phyloP scores from a whole-genome alignment of 768 basidiomycete genomes.

The Lentinula guzmanii region DNA sequence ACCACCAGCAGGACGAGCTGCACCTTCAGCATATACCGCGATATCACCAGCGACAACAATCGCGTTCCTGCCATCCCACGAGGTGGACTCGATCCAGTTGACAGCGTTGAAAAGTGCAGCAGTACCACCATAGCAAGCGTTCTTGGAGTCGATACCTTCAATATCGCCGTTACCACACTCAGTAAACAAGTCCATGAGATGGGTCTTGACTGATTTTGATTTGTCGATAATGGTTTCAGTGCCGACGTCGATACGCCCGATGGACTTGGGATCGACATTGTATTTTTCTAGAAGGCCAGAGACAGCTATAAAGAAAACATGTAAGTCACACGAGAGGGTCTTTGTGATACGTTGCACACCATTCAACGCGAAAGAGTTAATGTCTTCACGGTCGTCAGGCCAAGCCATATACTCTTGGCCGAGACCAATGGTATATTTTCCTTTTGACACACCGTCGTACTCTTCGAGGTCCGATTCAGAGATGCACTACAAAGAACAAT shows the following conservation, averaged over 20 bases:
- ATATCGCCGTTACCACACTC: conserved; percentile 92
- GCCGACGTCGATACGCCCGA: conserved; percentile 96
- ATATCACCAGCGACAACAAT: conserved; percentile 97
- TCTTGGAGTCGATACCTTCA: conserved; percentile 98
- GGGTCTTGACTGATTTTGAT: conserved; percentile 97
- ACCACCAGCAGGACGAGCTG: conserved; percentile 93
- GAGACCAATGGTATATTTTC: conserved; percentile 98
- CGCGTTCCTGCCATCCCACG: conserved; percentile 97
- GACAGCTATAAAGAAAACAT: conserved; percentile 51
- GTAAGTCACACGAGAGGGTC: conserved; percentile 1
- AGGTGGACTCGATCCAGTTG: conserved; percentile 95
- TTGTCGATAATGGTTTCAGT: conserved; percentile 99
- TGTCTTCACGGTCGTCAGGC: conserved; percentile 97
- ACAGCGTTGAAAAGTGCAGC: conserved; percentile 98
- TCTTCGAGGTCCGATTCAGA: conserved; percentile 92
- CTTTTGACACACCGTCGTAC: conserved; percentile 89
- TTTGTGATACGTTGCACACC: conserved; percentile 40
- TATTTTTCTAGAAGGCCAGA: conserved; percentile 87
- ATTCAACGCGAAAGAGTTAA: conserved; percentile 95
- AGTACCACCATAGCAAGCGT: conserved; percentile 98
- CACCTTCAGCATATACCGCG: conserved; percentile 95
- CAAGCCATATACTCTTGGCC: conserved; percentile 99
- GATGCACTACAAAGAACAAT: conserved; percentile 62
- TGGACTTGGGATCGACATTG: conserved; percentile 92
- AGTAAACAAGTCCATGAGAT: conserved; percentile 97